A percentile compares a stretch with the other conserved stretches of the same genome.
These are phyloP conservation scores for Mucor indicus DNA, from an alignment of 371 early-diverging fungal species.

Conservation along the genomic window DNA sequence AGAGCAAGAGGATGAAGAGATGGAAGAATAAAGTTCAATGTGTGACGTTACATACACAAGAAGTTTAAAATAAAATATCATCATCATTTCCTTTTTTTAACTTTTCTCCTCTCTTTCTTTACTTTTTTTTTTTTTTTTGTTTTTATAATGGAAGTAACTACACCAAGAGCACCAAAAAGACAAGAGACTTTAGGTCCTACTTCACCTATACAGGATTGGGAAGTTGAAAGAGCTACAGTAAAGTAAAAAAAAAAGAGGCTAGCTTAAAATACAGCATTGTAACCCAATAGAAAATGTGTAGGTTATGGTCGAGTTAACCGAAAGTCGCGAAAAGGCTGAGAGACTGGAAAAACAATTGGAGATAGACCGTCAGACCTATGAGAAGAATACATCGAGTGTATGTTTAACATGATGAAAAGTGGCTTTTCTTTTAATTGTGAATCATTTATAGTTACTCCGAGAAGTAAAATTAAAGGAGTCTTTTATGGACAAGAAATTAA, in stretches of 20 bases:
- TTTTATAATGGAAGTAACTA: background rate
- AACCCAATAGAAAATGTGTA: background rate
- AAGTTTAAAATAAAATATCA: too few species aligned
- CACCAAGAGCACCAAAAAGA: slow-evolving; percentile 14
- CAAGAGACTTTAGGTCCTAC: slow-evolving; percentile 27
- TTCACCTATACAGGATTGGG: slow-evolving; percentile 37
- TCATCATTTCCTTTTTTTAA: too few species aligned
- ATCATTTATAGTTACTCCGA: slow-evolving; percentile 19
- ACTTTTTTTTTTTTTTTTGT: slow-evolving; percentile 5
- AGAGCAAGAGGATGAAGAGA: slow-evolving; percentile 29
- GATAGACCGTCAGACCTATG: slow-evolving; percentile 21
- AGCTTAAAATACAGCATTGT: background rate
- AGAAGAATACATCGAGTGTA: slow-evolving; percentile 32
- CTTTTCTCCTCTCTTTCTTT: background rate
- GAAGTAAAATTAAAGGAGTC: slow-evolving; percentile 32
- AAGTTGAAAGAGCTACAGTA: slow-evolving; percentile 36
- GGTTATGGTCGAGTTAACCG: slow-evolving; percentile 18
- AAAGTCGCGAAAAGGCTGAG: slow-evolving; percentile 25
- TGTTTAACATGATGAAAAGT: too few species aligned
- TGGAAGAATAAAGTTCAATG: slow-evolving; percentile 1
- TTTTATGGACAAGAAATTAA: slow-evolving; percentile 22
- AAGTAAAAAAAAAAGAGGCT: background rate
- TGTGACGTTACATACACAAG: background rate
- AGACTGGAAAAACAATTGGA: slow-evolving; percentile 21
- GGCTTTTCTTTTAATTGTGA: too few species aligned